These are phyloP conservation scores for Teratosphaeria pseudoeucalypti DNA, from an alignment of 2,329 filamentous ascomycete genomes.

Conservation along the genomic window DNA sequence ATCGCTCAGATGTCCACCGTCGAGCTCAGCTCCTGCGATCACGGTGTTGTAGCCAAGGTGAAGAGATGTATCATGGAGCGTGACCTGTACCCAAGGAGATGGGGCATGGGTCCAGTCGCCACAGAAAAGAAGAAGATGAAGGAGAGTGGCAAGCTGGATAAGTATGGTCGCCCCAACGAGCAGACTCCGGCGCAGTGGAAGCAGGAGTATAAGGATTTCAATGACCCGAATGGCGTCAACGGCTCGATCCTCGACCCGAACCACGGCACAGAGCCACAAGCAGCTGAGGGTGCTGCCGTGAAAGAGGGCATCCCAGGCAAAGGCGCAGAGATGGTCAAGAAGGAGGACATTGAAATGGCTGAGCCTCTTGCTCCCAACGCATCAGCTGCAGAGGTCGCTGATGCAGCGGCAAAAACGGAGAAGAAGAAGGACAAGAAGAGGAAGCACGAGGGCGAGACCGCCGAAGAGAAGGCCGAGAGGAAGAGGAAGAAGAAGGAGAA, in stretches of 20 bases:
- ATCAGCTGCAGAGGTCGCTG: conserved; percentile 6
- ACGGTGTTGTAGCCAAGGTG: conserved; percentile 95
- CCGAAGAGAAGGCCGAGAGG: conserved; percentile 38
- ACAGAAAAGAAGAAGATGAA: conserved; percentile 99
- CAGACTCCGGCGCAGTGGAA: conserved; percentile 91
- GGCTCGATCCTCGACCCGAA: conserved; percentile 6
- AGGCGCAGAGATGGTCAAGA: conserved; percentile 30
- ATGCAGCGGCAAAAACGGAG: conserved; percentile 13
- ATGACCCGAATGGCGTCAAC: conserved; percentile 34
- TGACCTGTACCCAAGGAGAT: conserved; percentile 90
- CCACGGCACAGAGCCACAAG: conserved; percentile 18
- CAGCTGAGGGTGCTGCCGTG: conserved; percentile 23
- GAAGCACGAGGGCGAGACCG: conserved; percentile 36
- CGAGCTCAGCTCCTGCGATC: conserved; percentile 92
- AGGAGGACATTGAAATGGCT: conserved; percentile 30
- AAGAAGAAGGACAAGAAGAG: conserved; percentile 36
- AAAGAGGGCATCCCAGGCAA: conserved; percentile 26
- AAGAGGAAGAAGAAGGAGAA: conserved; percentile 66
- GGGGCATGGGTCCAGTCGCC: conserved; percentile 89
- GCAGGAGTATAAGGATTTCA: conserved; percentile 83
- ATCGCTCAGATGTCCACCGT: conserved; percentile 98
- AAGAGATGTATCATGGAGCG: conserved; percentile 99
- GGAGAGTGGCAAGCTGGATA: conserved; percentile 94
- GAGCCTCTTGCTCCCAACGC: conserved; percentile 19
- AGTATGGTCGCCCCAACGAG: conserved; percentile 89